Conservation (phyloP, 352 stramenopile genomes). For the Phytophthora boehmeriae region DNA sequence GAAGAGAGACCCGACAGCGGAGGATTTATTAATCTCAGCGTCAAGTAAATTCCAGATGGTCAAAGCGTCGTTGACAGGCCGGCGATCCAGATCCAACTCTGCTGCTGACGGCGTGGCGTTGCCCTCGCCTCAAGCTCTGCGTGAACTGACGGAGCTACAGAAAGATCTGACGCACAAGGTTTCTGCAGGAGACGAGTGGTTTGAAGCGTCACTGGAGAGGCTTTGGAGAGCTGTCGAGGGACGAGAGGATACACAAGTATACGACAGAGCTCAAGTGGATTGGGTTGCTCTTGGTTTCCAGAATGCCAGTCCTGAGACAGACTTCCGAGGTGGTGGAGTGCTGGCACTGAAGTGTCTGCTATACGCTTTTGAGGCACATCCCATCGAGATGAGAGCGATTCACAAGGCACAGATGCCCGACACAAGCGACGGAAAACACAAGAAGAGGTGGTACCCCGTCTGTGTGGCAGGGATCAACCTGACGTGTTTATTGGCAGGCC, state of each 20-base stretch:
- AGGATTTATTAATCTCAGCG: constrained; percentile 65
- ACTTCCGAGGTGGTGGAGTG: constrained; percentile 82
- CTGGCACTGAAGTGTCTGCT: constrained; percentile 87
- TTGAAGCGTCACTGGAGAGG: constrained; percentile 62
- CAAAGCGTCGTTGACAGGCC: constrained; percentile 30
- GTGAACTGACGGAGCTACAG: constrained; percentile 62
- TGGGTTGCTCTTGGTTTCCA: constrained; percentile 86
- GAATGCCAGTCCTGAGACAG: constrained; percentile 74
- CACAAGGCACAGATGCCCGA: constrained; percentile 53
- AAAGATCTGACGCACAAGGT: constrained; percentile 73
- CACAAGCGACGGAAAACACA: constrained; percentile 22
- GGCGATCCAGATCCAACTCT: constrained; percentile 30
- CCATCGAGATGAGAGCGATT: constrained; percentile 70
- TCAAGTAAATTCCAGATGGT: constrained; percentile 59
- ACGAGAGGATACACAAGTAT: constrained; percentile 20
- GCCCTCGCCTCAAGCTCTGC: constrained; percentile 42
- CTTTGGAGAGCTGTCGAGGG: constrained; percentile 62
- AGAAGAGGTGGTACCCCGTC: constrained; percentile 77
- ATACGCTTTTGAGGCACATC: constrained; percentile 80
- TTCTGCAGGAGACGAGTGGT: constrained; percentile 56
- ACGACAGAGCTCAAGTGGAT: constrained; percentile 50
- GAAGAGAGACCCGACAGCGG: constrained; percentile 62
- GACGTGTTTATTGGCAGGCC: constrained; percentile 76
- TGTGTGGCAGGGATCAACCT: constrained; percentile 87
- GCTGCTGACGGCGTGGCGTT: constrained; percentile 3